Evolutionary conservation across 352 stramenopile genomes (phyloP).

Genomic region (Phytopythium sindhum): DNA sequence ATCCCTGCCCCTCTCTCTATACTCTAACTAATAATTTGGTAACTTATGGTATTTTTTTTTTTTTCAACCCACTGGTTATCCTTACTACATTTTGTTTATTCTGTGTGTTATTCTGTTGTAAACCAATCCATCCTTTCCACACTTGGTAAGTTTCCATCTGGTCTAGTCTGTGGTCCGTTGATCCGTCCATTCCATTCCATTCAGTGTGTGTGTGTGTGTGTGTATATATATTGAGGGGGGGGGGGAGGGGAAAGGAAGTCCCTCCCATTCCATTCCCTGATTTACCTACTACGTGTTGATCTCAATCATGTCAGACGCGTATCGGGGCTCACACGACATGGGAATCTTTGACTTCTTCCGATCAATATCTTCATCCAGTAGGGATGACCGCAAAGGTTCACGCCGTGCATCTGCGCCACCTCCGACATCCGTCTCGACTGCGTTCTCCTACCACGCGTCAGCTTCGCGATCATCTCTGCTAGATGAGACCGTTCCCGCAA

Average conservation of each 20-base stretch:
- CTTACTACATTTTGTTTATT: neutral
- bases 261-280: too few species aligned
- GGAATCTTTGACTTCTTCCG: conserved; percentile 82
- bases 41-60: neutral
- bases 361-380: conserved; percentile 39
- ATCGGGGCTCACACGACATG: conserved; percentile 27
- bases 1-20: neutral
- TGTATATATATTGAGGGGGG: too few species aligned
- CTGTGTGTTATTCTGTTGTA: too few species aligned
- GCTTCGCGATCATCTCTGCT: neutral
- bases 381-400: conserved; percentile 24
- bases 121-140: neutral
- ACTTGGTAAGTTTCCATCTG: neutral
- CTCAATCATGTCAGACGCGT: conserved; percentile 9
- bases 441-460: neutral
- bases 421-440: conserved; percentile 8
- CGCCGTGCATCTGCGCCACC: conserved; percentile 14
- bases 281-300: too few species aligned
- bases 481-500: neutral
- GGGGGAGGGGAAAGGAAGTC: too few species aligned
- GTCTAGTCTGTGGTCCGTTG: neutral
- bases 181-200: neutral
- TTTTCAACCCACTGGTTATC: neutral
- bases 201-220: too few species aligned
- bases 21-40: neutral